Percentiles rank a stretch among this genome's conserved stretches.
These are phyloP conservation scores for Celoporthe dispersa DNA, from an alignment of 2,329 filamentous ascomycete genomes.

Conservation along the genomic window DNA sequence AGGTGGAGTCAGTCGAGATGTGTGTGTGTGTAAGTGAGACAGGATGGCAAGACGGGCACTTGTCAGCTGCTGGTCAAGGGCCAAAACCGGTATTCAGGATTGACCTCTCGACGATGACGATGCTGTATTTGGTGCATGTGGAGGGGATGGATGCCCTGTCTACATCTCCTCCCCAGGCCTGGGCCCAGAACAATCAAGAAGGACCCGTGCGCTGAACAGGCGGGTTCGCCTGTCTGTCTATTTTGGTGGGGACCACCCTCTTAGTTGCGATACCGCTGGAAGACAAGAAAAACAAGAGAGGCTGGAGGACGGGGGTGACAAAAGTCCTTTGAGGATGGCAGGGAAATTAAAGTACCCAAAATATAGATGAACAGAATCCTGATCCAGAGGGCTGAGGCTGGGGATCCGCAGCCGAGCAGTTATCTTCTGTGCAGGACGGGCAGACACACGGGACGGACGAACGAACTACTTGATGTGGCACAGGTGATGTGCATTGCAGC, in stretches of 20 bases:
- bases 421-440: not conserved
- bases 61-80: not conserved
- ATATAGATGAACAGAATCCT: not conserved
- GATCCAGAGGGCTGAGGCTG: not conserved
- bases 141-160: not conserved
- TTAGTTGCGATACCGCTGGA: not conserved
- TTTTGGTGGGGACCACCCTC: not conserved
- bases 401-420: not conserved
- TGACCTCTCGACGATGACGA: not conserved
- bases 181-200: not conserved
- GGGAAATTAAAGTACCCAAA: not conserved
- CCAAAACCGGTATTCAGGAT: slow-evolving; percentile 2
- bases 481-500: not conserved
- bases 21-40: slow-evolving; percentile 4
- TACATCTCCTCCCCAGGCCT: not conserved
- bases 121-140: not conserved
- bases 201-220: slow-evolving; percentile 2
- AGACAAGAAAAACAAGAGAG: not conserved
- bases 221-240: not conserved
- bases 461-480: not conserved
- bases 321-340: not conserved
- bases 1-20: not conserved
- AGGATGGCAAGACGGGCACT: not conserved
- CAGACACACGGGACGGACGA: slow-evolving; percentile 5
- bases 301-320: not conserved